Evolutionary conservation across 192 early-diverging fungal genomes (phyloP).

Genomic region (Cetraspora pellucida): DNA sequence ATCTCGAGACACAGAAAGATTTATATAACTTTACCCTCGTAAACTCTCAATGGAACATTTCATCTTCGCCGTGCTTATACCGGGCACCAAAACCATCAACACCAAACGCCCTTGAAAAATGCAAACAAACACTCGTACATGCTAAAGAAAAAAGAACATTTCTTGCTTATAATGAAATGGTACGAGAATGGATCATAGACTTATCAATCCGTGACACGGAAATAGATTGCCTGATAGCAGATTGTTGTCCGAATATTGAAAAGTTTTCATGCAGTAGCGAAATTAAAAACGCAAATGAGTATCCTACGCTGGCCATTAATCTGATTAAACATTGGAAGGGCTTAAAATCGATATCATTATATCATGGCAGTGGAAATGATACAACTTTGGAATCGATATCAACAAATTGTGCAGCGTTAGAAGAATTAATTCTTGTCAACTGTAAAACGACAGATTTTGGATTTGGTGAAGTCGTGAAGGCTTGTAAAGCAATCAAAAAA

Average conservation of each 20-base stretch:
- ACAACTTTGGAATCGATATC: background rate
- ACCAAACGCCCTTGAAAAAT: background rate
- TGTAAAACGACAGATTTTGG: background rate
- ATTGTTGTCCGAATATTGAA: slow-evolving; percentile 13
- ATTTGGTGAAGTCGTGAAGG: background rate
- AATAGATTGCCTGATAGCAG: background rate
- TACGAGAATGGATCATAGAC: background rate
- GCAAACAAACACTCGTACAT: background rate
- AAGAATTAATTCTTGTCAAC: background rate
- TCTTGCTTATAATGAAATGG: slow-evolving; percentile 2
- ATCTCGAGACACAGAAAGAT: background rate
- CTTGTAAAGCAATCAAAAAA: background rate
- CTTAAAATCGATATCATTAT: background rate
- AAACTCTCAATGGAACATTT: background rate
- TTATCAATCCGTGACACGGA: background rate
- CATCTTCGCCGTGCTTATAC: background rate
- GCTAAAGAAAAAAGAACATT: background rate
- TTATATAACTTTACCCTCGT: background rate
- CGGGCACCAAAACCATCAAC: background rate
- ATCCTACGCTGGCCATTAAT: background rate
- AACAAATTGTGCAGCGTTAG: background rate
- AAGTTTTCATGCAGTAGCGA: background rate
- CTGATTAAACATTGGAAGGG: background rate
- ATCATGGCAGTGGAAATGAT: background rate
- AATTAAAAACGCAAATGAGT: background rate